A percentile compares a stretch with the other conserved stretches of the same genome.
Conservation (phyloP, 768 basidiomycete genomes). For the Rickenella mellea region DNA sequence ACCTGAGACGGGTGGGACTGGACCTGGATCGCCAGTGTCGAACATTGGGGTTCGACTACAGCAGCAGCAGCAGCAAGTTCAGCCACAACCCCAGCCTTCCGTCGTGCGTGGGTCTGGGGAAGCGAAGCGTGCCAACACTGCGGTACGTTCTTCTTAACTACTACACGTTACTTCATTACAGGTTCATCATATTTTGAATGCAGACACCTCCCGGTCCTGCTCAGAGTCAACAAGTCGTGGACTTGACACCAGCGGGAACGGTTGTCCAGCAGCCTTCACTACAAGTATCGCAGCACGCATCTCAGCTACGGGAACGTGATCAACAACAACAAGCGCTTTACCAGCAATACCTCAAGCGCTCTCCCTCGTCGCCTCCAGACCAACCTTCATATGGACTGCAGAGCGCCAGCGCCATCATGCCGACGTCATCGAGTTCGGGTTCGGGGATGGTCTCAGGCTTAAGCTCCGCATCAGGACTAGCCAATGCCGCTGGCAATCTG, state of each 20-base stretch:
- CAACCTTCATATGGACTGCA: conserved; percentile 68
- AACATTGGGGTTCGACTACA: conserved; percentile 35
- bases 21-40: not conserved
- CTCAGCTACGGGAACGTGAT: conserved; percentile 75
- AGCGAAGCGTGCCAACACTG: too few relatives aligned
- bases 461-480: conserved; percentile 35
- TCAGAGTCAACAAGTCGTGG: conserved; percentile 9
- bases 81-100: conserved; percentile 14
- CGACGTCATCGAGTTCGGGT: conserved; percentile 30
- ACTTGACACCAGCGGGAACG: conserved; percentile 22
- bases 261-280: conserved; percentile 22
- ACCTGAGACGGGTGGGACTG: not conserved
- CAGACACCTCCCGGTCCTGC: conserved; percentile 5
- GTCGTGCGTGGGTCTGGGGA: too few relatives aligned
- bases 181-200: conserved; percentile 7
- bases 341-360: conserved; percentile 81
- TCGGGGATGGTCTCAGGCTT: conserved; percentile 24
- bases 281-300: conserved; percentile 50
- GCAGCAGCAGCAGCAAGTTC: conserved; percentile 28
- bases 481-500: conserved; percentile 31
- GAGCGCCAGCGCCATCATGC: conserved; percentile 61
- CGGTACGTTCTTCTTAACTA: too few relatives aligned
- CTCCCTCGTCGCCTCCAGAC: conserved; percentile 72
- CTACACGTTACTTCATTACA: too few relatives aligned
- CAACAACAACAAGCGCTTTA: conserved; percentile 84